These are phyloP conservation scores for Mortierella antarctica DNA, from an alignment of 192 early-diverging fungal genomes.

Conservation along the genomic window DNA sequence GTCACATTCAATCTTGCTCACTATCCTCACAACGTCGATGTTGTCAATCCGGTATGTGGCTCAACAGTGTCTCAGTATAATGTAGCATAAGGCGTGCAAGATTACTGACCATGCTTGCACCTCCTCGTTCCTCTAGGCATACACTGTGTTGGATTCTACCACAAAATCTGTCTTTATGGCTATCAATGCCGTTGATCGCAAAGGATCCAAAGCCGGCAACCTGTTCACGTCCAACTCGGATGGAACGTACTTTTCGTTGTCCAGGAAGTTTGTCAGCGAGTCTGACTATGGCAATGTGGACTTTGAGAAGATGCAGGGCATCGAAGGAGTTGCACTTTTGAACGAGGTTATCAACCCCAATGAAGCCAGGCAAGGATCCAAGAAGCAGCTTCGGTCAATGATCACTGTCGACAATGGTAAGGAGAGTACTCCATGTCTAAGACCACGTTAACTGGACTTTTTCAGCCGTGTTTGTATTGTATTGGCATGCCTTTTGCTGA, in stretches of 20 bases:
- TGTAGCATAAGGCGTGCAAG: not conserved
- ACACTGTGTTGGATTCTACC: constrained; percentile 77
- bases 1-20: constrained; percentile 69
- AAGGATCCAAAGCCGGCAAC: constrained; percentile 78
- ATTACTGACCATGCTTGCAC: not conserved
- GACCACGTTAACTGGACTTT: not conserved
- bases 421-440: too few species aligned
- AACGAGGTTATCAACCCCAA: constrained; percentile 81
- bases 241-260: constrained; percentile 81
- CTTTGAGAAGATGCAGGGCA: constrained; percentile 90
- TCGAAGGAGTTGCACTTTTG: constrained; percentile 86
- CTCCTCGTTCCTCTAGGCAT: constrained; percentile 58
- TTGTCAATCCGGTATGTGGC: constrained; percentile 58
- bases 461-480: not conserved
- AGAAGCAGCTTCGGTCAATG: constrained; percentile 72
- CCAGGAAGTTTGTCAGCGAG: constrained; percentile 81
- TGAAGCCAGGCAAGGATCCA: constrained; percentile 60
- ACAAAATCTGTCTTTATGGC: constrained; percentile 72
- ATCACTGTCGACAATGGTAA: constrained; percentile 88
- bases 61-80: not conserved
- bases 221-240: constrained; percentile 94
- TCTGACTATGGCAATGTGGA: constrained; percentile 84
- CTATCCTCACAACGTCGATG: constrained; percentile 80
- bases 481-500: not conserved
- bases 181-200: constrained; percentile 66